A percentile compares a stretch with the other conserved stretches of the same genome.
These are phyloP conservation scores for Primulina eburnea DNA, from an alignment of 257 asterid genomes.

Conservation along the genomic window DNA sequence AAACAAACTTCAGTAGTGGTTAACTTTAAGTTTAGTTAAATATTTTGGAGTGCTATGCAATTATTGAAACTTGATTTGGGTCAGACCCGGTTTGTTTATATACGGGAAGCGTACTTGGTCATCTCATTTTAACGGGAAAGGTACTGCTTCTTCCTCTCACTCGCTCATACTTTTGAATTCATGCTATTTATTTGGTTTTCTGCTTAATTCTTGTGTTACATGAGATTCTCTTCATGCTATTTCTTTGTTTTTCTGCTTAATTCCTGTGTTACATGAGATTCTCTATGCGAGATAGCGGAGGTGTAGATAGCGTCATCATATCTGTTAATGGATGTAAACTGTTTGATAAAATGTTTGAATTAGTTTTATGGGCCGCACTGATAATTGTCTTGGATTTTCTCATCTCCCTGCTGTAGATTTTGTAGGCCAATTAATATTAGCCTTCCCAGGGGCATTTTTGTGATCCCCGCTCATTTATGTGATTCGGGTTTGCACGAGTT, in stretches of 20 bases:
- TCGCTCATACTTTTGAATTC: background rate
- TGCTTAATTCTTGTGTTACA: background rate
- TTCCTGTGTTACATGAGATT: background rate
- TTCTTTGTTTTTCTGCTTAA: background rate
- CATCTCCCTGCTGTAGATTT: background rate
- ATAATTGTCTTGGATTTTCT: background rate
- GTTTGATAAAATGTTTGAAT: slow-evolving; percentile 28
- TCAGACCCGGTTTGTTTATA: background rate
- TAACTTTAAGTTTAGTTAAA: too few species aligned
- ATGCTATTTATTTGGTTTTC: background rate
- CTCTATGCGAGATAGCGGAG: background rate
- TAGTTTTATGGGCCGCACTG: background rate
- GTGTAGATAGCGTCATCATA: background rate
- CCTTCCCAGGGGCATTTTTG: background rate
- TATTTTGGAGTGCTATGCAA: too few species aligned
- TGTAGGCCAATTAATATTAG: background rate
- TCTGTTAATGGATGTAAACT: background rate
- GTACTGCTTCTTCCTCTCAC: background rate
- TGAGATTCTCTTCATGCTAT: background rate
- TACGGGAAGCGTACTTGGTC: background rate
- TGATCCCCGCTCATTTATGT: background rate
- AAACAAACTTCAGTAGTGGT: too few species aligned
- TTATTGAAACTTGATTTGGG: too few species aligned
- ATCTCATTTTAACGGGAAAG: background rate
- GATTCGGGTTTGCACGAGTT: background rate